Base-by-base conservation (phyloP, 2,329 filamentous ascomycete genomes). In the Colletotrichum orbiculare region DNA sequence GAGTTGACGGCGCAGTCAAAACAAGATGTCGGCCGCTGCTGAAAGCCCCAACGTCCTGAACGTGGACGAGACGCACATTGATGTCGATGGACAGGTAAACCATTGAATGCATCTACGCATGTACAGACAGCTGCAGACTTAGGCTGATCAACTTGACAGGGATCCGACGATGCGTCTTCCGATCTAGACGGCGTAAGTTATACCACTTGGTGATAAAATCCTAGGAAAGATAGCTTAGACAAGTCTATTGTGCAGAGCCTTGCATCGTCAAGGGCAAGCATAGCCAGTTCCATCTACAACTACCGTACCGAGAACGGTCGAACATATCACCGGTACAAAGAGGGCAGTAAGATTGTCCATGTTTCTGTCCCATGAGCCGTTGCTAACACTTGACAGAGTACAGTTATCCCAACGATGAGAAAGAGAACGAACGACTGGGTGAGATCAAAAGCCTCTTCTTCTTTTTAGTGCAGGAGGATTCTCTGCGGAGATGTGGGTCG, bases 401-500 rank as follows among this genome's bases (percentile, higher is more conserved):
- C 34, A 12, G 9, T 6, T 47, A 52, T 12, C 57, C 48, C n/a
- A 60, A 60, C n/a, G 48, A 60, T 17, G 48, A 60, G 39, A 45
- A 11, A 33, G 47, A 60, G n/a, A 46, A 11, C 11, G 47, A 60
- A 9, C 56, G 57, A 34, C 38, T 67, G 4, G 60, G 61, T 60
- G 38, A 25, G 6, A 53, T 25, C 25, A 25, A 25, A 25, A 25
- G 25, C 3, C 25, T 25, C 25, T 25, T 25, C 25, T 25, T 25
- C 25, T 25, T 25, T 25, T 25, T 4, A 4, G 25, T 25, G 25
- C 25, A 25, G 25, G 25, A 25, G 25, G 25, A 25, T 3, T 25
- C 25, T 25, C 25, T 25, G 25, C 25, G 25, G 3, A 25, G 25
- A 25, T 25, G 25, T 25, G 25, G 25, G 25, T 25, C 4, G 25